Base-by-base conservation (phyloP, 2,329 filamentous ascomycete genomes). In the Ceratocystis destructans region DNA sequence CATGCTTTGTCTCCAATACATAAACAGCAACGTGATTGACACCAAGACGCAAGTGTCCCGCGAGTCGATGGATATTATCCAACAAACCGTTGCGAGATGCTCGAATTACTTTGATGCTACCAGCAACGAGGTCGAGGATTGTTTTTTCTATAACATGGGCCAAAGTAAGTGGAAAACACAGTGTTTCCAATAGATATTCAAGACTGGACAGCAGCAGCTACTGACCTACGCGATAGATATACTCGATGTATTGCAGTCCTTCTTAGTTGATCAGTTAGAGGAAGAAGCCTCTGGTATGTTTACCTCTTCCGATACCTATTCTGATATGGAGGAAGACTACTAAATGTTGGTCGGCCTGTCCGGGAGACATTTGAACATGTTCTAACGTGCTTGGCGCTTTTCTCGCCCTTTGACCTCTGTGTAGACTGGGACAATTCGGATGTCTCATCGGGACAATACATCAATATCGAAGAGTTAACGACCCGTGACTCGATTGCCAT, bases 201-300 rank as follows among this genome's bases (percentile, higher is more conserved):
- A 41, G 10, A 3, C 37, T 15, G 12, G 12, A 25, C 15, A 37
- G 20, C 22, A 10, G 5, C 44, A 28, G 44, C 15, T 45, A 33
- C 33, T 55, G 44, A 55, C 45, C 28, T 28, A 5, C 3, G 10
- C 12, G 22, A 41, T 63, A 79, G 78, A 64, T 48, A 76, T 83
- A 3, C 68, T 80, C 12, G 77, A 78, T 15, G 71, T 76, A n/a
- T 77, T 89, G 71, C 77, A 77, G 46, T 76, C 75, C 61, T 74
- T 87, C n/a, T 76, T 82, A 55, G 78, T 83, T 17, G 82, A 84
- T 62, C 80, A 83, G 68, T 71, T 82, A 66, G 82, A 84, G 68
- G 82, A 84, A 64, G 82, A 84, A 65, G 81, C 75, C 70, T 83
- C 82, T 70, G 82, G 82, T 83, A 81, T 76, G 81, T 80, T 28